A percentile compares a stretch with the other conserved stretches of the same genome.
These are phyloP conservation scores for Moniliophthora roreri DNA, from an alignment of 1,284 basidiomycete species.

Conservation along the genomic window DNA sequence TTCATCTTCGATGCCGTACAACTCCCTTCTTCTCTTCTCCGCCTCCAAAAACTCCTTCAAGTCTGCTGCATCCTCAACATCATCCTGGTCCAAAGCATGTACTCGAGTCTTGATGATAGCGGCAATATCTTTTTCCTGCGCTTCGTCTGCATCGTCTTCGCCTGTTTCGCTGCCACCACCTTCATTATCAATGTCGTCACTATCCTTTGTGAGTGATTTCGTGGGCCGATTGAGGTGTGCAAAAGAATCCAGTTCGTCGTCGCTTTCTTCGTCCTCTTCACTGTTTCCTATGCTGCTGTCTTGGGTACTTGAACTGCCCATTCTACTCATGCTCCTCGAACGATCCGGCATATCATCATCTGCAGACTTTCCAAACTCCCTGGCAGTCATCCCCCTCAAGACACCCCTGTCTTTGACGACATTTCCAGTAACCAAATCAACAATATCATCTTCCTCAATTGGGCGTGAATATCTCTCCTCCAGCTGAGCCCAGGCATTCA, in stretches of 20 bases:
- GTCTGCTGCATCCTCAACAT: constrained; percentile 59
- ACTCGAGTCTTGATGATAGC: constrained; percentile 35
- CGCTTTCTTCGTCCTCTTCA: constrained; percentile 35
- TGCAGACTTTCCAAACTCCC: constrained; percentile 47
- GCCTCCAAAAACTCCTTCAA: constrained; percentile 65
- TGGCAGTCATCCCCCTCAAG: constrained; percentile 40
- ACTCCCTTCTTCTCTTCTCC: constrained; percentile 49
- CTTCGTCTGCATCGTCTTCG: constrained; percentile 30
- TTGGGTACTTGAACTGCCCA: too few relatives aligned
- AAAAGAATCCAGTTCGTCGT: constrained; percentile 42
- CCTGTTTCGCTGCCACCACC: constrained; percentile 27
- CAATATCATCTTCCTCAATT: constrained; percentile 75
- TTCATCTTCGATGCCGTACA: constrained; percentile 43
- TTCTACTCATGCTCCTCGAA: not conserved
- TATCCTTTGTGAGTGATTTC: not conserved
- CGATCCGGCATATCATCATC: constrained; percentile 22
- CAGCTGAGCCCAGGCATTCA: constrained; percentile 63
- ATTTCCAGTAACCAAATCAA: constrained; percentile 58
- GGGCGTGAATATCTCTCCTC: constrained; percentile 63
- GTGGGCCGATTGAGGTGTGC: constrained; percentile 7
- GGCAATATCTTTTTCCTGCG: constrained; percentile 30
- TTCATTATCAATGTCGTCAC: constrained; percentile 29
- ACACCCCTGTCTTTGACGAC: constrained; percentile 70
- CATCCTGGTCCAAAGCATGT: constrained; percentile 41
- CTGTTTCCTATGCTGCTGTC: constrained; percentile 24